Conservation (phyloP, 768 basidiomycete species). For the Mrakia hoshinonis region DNA sequence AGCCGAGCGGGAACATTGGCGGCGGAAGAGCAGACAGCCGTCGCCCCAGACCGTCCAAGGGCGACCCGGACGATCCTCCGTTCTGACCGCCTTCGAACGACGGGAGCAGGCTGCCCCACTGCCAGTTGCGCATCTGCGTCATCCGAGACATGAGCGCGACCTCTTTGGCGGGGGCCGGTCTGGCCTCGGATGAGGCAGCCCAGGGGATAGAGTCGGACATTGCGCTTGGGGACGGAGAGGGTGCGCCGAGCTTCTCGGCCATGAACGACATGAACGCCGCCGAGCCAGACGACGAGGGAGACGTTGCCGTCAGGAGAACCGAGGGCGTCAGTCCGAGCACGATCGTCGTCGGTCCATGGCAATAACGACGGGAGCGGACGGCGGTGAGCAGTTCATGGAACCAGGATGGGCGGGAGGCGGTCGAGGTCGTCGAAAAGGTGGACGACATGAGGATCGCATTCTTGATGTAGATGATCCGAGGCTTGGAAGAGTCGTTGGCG, state of each 20-base stretch:
- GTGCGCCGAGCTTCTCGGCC: constrained; percentile 29
- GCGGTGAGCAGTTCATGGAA: constrained; percentile 69
- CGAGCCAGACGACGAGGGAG: constrained; percentile 33
- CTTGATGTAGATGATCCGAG: constrained; percentile 73
- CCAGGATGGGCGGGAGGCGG: constrained; percentile 47
- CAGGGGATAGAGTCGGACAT: background rate
- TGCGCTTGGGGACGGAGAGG: background rate
- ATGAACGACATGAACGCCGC: constrained; percentile 47
- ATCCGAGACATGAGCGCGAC: background rate
- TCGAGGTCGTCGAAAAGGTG: constrained; percentile 46
- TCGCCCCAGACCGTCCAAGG: background rate
- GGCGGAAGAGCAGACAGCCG: too few relatives aligned
- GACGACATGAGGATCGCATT: constrained; percentile 69
- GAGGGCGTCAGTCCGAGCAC: constrained; percentile 80
- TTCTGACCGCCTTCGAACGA: constrained; percentile 9
- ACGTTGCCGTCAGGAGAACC: constrained; percentile 47
- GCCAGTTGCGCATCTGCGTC: background rate
- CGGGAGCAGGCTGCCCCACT: constrained; percentile 17
- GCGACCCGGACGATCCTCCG: background rate
- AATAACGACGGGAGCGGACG: constrained; percentile 64
- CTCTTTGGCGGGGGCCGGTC: background rate
- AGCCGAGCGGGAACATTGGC: too few relatives aligned
- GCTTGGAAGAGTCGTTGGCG: constrained; percentile 35
- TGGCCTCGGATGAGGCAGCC: background rate
- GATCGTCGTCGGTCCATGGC: constrained; percentile 65